These are phyloP conservation scores for Sclerotinia nivalis DNA, from an alignment of 2,329 filamentous ascomycete species.

Conservation along the genomic window DNA sequence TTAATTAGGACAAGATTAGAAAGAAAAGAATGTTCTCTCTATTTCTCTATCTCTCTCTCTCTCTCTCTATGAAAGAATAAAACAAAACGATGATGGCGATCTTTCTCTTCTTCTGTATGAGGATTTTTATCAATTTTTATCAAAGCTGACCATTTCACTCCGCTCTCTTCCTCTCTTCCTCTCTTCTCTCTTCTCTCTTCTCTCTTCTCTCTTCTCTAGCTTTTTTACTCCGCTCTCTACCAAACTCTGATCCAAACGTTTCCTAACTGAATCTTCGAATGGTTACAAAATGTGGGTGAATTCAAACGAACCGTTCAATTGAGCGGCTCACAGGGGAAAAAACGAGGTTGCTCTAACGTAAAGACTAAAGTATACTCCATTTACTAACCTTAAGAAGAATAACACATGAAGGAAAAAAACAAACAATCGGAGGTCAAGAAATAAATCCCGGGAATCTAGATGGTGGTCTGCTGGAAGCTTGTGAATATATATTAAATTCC, in stretches of 20 bases:
- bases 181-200: neutral
- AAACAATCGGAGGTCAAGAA: neutral
- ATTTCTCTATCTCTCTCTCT: no score
- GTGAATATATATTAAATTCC: neutral
- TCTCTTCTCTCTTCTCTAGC: no score
- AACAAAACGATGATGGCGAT: neutral
- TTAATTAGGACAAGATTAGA: neutral
- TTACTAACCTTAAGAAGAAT: neutral
- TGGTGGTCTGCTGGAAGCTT: neutral
- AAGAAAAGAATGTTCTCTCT: neutral
- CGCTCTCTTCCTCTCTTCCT: neutral
- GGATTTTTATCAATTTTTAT: neutral
- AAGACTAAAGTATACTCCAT: neutral
- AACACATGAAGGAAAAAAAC: neutral
- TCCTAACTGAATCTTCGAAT: neutral
- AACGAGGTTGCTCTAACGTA: neutral
- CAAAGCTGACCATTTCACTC: neutral
- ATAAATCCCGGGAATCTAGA: neutral
- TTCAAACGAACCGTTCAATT: neutral
- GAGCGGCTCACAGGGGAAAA: conserved; percentile 8
- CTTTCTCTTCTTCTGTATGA: neutral
- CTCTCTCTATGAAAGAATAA: neutral
- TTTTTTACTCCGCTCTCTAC: neutral
- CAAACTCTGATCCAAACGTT: neutral
- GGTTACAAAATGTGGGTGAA: neutral